These are phyloP conservation scores for Sphaerobolus stellatus DNA, from an alignment of 1,284 basidiomycete genomes.

Conservation along the genomic window DNA sequence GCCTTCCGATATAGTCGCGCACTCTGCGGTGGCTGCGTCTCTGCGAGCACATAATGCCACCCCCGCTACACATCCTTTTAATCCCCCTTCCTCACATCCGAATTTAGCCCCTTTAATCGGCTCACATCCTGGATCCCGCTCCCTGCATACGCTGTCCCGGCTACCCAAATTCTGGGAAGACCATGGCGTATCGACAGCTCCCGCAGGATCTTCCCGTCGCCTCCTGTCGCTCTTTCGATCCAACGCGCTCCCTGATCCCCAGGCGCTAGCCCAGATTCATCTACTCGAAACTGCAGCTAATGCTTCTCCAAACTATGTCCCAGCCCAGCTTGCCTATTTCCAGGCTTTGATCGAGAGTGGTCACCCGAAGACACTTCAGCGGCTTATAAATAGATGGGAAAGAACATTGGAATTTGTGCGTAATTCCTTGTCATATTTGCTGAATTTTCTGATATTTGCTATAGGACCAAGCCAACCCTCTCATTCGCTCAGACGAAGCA, in stretches of 20 bases:
- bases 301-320: conserved; percentile 61
- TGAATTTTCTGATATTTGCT: background rate
- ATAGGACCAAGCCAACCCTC: conserved; percentile 64
- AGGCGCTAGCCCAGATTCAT: conserved; percentile 64
- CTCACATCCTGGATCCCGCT: background rate
- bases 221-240: conserved; percentile 25
- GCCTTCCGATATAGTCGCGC: background rate
- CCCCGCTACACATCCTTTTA: background rate
- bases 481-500: conserved; percentile 64
- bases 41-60: background rate
- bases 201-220: conserved; percentile 12
- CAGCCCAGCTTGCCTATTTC: conserved; percentile 69
- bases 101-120: background rate
- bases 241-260: conserved; percentile 46
- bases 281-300: conserved; percentile 74
- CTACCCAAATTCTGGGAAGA: background rate
- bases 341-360: conserved; percentile 63
- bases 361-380: conserved; percentile 64
- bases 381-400: conserved; percentile 77
- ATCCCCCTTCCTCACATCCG: conserved; percentile 4
- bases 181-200: no score
- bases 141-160: background rate
- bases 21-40: background rate
- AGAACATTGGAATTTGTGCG: conserved; percentile 76
- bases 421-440: conserved; percentile 20